Evolutionary conservation across 176 grass and related monocot species (phyloP).

Genomic region (Alloteropsis semialata): DNA sequence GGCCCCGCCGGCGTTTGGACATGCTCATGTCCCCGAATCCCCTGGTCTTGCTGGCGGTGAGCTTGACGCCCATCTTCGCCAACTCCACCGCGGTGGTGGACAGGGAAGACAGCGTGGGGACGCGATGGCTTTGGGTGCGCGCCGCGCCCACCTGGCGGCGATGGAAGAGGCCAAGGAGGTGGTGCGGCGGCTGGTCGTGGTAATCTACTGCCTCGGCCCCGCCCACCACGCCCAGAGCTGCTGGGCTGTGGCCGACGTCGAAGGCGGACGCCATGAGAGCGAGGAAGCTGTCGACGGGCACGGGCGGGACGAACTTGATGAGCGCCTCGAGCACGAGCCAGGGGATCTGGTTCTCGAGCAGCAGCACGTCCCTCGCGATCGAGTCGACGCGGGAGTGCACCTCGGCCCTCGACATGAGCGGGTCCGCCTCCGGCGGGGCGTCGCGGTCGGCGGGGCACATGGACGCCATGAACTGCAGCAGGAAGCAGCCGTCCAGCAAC

Average conservation of each 20-base stretch:
- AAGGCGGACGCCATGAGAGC: background rate
- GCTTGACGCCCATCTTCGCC: background rate
- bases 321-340: background rate
- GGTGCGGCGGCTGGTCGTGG: background rate
- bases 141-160: background rate
- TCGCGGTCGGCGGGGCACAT: background rate
- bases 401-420: background rate
- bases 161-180: conserved; percentile 2
- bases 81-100: background rate
- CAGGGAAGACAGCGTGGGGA: background rate
- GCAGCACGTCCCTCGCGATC: background rate
- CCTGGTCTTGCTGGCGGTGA: background rate
- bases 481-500: conserved; percentile 8
- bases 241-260: background rate
- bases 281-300: background rate
- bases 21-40: background rate
- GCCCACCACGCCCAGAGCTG: background rate
- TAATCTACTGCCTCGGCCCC: no score
- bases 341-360: conserved; percentile 21
- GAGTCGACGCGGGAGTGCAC: background rate
- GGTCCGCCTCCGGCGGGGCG: background rate
- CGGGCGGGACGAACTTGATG: background rate
- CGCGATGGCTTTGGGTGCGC: background rate
- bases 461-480: conserved; percentile 17
- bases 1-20: background rate